Percentiles rank a stretch among this genome's conserved stretches.
Conservation (phyloP, 169 alveolate genomes). For the Miamiensis avidus region DNA sequence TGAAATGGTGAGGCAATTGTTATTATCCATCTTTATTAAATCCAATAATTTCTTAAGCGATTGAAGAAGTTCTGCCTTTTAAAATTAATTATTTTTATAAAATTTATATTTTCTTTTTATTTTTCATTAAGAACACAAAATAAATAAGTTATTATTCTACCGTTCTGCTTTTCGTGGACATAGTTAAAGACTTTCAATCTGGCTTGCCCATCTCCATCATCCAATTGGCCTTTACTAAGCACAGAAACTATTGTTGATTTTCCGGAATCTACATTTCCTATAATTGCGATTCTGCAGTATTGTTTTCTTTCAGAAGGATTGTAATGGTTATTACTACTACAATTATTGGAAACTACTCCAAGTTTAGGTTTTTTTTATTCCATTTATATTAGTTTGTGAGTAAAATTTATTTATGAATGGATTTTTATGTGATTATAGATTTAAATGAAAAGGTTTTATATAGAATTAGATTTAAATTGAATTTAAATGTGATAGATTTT, state of each 20-base stretch:
- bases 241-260: constrained; percentile 87
- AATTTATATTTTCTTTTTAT: too few species aligned
- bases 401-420: too few species aligned
- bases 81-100: too few species aligned
- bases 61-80: constrained; percentile 72
- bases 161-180: constrained; percentile 84
- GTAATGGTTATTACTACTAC: too few species aligned
- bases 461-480: too few species aligned
- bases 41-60: constrained; percentile 88
- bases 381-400: too few species aligned
- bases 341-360: too few species aligned
- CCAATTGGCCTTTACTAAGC: constrained; percentile 76
- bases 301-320: neutral
- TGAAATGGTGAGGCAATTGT: constrained; percentile 56
- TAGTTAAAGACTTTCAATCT: constrained; percentile 85
- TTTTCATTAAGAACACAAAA: too few species aligned
- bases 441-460: too few species aligned
- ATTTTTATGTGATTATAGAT: too few species aligned
- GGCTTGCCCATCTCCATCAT: constrained; percentile 92
- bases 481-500: too few species aligned
- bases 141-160: constrained; percentile 23
- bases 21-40: constrained; percentile 56
- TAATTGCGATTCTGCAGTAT: constrained; percentile 69
- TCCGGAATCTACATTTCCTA: constrained; percentile 91
- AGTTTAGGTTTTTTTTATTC: too few species aligned